Evolutionary conservation across 768 basidiomycete genomes (phyloP).

Genomic region (Imleria badia): DNA sequence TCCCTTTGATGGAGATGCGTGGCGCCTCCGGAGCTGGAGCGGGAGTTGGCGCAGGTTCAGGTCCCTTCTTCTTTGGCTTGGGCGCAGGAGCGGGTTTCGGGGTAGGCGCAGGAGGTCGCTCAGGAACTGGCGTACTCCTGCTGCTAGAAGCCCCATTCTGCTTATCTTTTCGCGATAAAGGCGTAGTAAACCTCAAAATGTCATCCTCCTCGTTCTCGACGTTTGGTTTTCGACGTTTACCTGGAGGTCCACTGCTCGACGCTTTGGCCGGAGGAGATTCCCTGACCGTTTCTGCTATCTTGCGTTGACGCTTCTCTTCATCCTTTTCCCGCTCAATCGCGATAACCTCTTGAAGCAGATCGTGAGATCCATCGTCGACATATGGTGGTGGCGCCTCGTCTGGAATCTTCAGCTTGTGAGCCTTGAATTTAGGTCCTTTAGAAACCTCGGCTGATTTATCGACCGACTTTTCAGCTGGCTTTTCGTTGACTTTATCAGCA

Average conservation of each 20-base stretch:
- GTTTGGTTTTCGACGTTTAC: conserved; percentile 58
- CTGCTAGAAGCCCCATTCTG: conserved; percentile 34
- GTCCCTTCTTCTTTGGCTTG: conserved; percentile 45
- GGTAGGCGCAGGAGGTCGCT: conserved; percentile 27
- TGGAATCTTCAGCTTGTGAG: conserved; percentile 43
- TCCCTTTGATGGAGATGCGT: conserved; percentile 62
- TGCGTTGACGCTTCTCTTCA: conserved; percentile 50
- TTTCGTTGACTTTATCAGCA: conserved; percentile 29
- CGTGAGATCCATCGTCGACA: conserved; percentile 79
- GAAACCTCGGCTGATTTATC: conserved; percentile 33
- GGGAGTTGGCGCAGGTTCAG: conserved; percentile 24
- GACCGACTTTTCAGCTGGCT: conserved; percentile 23
- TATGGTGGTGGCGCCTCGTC: conserved; percentile 61
- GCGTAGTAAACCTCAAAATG: conserved; percentile 58
- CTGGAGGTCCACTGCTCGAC: conserved; percentile 37
- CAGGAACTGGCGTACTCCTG: conserved; percentile 42
- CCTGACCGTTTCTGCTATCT: conserved; percentile 39
- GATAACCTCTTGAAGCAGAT: conserved; percentile 77
- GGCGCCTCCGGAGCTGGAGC: conserved; percentile 26
- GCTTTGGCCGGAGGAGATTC: conserved; percentile 39
- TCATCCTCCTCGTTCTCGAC: conserved; percentile 55
- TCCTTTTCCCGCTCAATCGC: conserved; percentile 72
- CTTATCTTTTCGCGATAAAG: conserved; percentile 54
- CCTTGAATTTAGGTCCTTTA: conserved; percentile 39
- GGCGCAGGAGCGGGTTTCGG: conserved; percentile 28